These are phyloP conservation scores for Sphagnum fallax DNA, from an alignment of 228 moss, liverwort and hornwort species.

Conservation along the genomic window DNA sequence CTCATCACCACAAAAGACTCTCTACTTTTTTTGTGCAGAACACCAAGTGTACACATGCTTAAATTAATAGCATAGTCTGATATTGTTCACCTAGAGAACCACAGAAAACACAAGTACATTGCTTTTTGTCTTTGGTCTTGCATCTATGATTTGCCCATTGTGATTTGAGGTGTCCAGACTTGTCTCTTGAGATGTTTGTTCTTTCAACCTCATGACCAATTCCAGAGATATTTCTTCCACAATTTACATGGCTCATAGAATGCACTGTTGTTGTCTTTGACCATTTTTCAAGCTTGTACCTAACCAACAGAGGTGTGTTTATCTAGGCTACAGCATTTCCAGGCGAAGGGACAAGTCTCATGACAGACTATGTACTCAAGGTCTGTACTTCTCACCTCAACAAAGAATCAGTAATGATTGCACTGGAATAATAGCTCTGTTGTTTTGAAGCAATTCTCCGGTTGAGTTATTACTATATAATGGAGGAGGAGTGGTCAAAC, in stretches of 20 bases:
- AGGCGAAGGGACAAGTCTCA: conserved; percentile 78
- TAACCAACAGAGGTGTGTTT: conserved; percentile 1
- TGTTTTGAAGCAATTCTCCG: neutral
- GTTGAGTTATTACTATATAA: neutral
- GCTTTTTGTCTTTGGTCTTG: too few relatives aligned
- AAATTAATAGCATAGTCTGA: too few relatives aligned
- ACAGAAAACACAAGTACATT: neutral
- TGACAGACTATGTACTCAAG: conserved; percentile 93
- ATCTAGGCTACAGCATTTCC: conserved; percentile 66
- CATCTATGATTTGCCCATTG: too few relatives aligned
- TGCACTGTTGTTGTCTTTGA: too few relatives aligned
- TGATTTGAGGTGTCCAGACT: too few relatives aligned
- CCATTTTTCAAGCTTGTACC: too few relatives aligned
- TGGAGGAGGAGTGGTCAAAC: neutral
- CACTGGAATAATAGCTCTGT: neutral
- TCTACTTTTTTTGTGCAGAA: neutral
- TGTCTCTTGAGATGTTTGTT: too few relatives aligned
- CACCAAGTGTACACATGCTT: too few relatives aligned
- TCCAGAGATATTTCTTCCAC: neutral
- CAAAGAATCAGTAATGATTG: neutral
- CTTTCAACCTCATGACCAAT: neutral
- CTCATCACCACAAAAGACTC: neutral
- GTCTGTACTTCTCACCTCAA: conserved; percentile 6
- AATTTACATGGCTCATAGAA: too few relatives aligned
- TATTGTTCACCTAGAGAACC: neutral